Conservation (phyloP, 83 land plant species). For the Thuja plicata region DNA sequence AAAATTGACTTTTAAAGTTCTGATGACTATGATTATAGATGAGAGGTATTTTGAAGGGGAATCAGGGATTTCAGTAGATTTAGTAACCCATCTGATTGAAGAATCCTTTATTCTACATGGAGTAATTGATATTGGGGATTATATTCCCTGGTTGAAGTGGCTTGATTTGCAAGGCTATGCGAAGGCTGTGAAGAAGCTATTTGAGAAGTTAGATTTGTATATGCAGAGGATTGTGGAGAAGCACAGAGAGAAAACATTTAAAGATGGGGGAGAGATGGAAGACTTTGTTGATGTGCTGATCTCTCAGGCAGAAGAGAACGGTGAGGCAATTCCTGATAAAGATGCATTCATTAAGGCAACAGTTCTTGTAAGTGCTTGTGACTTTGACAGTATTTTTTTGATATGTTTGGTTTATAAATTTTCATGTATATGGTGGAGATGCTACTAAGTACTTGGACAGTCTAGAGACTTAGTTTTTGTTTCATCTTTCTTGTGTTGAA, state of each 20-base stretch:
- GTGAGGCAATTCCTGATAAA: not conserved
- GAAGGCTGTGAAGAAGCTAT: not conserved
- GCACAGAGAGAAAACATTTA: not conserved
- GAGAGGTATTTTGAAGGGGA: not conserved
- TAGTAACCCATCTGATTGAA: not conserved
- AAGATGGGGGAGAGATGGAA: not conserved
- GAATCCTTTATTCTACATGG: not conserved
- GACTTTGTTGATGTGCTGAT: not conserved
- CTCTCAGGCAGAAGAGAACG: not conserved
- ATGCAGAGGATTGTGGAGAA: not conserved
- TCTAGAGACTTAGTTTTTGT: not conserved
- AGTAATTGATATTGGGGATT: not conserved
- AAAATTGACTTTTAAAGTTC: not conserved
- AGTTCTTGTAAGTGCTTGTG: not conserved
- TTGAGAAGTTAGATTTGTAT: not conserved
- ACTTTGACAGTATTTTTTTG: not conserved
- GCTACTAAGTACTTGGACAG: not conserved
- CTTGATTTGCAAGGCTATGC: conserved; percentile 5
- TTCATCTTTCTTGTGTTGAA: no score
- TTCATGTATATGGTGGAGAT: not conserved
- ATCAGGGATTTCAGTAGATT: not conserved
- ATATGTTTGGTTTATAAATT: not conserved
- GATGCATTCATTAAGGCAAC: not conserved
- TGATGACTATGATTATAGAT: not conserved
- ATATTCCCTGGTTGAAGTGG: conserved; percentile 6